phyloP scores from a whole-genome alignment of 371 early-diverging fungal genomes.

The Fennellomyces sp. region DNA sequence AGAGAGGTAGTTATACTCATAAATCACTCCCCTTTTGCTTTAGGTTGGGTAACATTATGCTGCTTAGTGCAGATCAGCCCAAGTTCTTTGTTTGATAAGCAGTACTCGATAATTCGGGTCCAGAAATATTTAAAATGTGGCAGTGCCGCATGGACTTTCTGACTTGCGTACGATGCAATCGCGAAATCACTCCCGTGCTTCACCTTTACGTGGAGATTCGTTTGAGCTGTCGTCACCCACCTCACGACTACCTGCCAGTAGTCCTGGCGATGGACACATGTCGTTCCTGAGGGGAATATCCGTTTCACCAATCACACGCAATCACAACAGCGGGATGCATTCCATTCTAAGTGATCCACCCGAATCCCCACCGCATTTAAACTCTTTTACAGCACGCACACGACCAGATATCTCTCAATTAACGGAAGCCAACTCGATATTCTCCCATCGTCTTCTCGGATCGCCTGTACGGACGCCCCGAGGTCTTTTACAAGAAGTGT shows the following conservation, averaged over 20 bases:
- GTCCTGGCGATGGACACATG: background rate
- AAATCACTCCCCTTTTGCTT: no score
- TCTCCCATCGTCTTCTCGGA: constrained; percentile 2
- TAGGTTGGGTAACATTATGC: no score
- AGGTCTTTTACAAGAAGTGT: constrained; percentile 5
- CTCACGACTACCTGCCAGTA: background rate
- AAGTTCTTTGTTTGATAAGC: no score
- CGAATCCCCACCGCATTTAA: background rate
- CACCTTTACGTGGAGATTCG: background rate
- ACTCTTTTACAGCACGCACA: background rate
- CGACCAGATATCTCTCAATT: background rate
- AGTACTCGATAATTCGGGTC: no score
- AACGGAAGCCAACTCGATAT: background rate
- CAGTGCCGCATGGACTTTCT: background rate
- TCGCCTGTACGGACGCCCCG: constrained; percentile 10
- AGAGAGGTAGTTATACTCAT: no score
- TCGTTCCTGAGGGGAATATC: background rate
- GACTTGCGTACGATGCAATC: background rate
- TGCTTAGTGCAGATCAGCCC: no score
- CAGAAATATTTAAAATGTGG: no score
- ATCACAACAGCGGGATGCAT: background rate
- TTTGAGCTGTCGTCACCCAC: background rate
- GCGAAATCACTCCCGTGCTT: background rate
- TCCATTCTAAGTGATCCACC: background rate
- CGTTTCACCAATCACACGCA: background rate